Evolutionary conservation across 192 early-diverging fungal species (phyloP).

Genomic region (Spizellomyces sp.): DNA sequence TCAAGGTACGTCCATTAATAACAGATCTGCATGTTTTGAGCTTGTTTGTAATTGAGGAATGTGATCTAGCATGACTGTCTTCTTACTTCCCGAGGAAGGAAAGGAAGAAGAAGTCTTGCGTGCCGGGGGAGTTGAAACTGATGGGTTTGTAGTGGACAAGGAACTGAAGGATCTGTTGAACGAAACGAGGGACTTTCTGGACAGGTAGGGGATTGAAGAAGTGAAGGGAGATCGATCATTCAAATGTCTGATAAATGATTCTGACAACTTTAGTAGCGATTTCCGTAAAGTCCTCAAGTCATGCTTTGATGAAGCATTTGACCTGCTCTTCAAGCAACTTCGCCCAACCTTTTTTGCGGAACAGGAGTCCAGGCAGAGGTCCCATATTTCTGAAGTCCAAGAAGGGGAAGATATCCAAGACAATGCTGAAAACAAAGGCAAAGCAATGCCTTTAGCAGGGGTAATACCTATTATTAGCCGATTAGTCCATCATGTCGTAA

Average conservation of each 20-base stretch:
- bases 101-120: constrained; percentile 65
- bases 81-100: constrained; percentile 64
- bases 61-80: constrained; percentile 16
- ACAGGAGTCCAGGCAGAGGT: neutral
- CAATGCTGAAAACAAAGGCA: constrained; percentile 58
- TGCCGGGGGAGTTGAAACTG: constrained; percentile 50
- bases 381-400: neutral
- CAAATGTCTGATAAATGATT: constrained; percentile 2
- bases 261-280: constrained; percentile 36
- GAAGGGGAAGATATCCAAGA: constrained; percentile 64
- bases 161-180: constrained; percentile 74
- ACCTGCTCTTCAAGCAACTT: constrained; percentile 30
- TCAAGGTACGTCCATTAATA: neutral
- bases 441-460: constrained; percentile 40
- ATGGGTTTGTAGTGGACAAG: constrained; percentile 53
- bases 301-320: constrained; percentile 46
- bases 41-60: neutral
- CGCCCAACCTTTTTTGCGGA: constrained; percentile 35
- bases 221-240: constrained; percentile 5
- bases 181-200: constrained; percentile 88
- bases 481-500: constrained; percentile 35
- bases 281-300: constrained; percentile 29
- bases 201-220: constrained; percentile 52
- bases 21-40: neutral
- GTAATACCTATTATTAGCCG: constrained; percentile 42